Conservation (phyloP, 345 rosid genomes). For the Microthlaspi erraticum region DNA sequence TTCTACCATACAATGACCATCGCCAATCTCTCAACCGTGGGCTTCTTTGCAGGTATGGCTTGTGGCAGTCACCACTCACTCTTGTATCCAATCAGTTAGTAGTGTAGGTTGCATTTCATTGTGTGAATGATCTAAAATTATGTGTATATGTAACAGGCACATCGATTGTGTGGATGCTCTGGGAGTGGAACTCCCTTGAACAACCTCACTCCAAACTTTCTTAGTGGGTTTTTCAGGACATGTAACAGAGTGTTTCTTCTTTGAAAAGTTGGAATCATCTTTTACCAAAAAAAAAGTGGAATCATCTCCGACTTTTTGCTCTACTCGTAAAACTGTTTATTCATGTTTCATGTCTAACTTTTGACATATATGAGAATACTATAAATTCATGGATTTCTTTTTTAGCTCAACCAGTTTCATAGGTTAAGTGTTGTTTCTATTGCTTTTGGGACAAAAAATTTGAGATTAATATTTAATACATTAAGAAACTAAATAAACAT, state of each 20-base stretch:
- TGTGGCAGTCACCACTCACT: constrained; percentile 21
- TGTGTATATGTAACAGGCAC: constrained; percentile 53
- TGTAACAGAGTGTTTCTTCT: background rate
- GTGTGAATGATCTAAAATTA: constrained; percentile 22
- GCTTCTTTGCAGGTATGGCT: constrained; percentile 77
- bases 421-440: constrained; percentile 1
- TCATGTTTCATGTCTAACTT: background rate
- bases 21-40: constrained; percentile 72
- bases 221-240: constrained; percentile 24
- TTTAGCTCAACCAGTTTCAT: constrained; percentile 10
- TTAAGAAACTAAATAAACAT: background rate
- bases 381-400: background rate
- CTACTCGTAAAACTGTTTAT: background rate
- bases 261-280: constrained; percentile 11
- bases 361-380: constrained; percentile 9
- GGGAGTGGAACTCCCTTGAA: constrained; percentile 75
- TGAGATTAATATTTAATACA: background rate
- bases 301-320: constrained; percentile 10
- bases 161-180: constrained; percentile 87
- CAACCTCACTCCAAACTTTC: constrained; percentile 41
- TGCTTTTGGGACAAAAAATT: background rate
- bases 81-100: constrained; percentile 14
- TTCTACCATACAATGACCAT: constrained; percentile 81
- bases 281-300: no score
- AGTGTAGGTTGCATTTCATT: background rate